Evolutionary conservation across 768 basidiomycete genomes (phyloP).

Genomic region (Pleurotus cornucopiae): DNA sequence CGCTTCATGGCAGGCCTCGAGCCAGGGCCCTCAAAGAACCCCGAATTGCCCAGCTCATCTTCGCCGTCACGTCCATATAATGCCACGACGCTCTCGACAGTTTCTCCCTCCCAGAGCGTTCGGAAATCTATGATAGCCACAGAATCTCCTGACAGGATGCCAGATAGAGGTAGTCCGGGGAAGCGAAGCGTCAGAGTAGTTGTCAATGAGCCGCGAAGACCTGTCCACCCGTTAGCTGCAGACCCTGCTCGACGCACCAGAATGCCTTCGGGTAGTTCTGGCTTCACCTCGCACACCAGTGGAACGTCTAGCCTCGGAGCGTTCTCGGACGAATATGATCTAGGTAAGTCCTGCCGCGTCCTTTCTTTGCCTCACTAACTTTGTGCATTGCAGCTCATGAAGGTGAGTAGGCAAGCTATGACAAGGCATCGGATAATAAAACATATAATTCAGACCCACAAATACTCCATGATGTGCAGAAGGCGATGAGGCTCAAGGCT

Average conservation of each 20-base stretch:
- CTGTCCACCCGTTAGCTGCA: neutral
- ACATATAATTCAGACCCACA: slow-evolving; percentile 55
- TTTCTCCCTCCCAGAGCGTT: neutral
- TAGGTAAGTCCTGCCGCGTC: slow-evolving; percentile 45
- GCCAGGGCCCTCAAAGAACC: neutral
- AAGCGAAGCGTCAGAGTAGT: slow-evolving; percentile 4
- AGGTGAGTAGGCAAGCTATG: slow-evolving; percentile 41
- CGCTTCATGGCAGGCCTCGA: slow-evolving; percentile 5
- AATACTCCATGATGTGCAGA: slow-evolving; percentile 77
- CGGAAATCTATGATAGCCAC: neutral
- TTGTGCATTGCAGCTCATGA: slow-evolving; percentile 53
- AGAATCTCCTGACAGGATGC: neutral
- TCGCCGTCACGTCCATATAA: neutral
- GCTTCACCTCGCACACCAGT: neutral
- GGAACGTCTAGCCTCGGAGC: slow-evolving; percentile 20
- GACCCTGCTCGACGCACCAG: neutral
- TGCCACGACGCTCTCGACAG: neutral
- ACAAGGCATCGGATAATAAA: neutral
- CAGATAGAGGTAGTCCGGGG: neutral
- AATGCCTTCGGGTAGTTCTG: slow-evolving; percentile 3
- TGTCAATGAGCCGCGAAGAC: neutral
- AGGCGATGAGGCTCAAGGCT: slow-evolving; percentile 69
- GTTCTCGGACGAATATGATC: slow-evolving; percentile 76
- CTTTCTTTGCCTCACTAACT: neutral
- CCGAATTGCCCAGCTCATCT: neutral